These are phyloP conservation scores for Cryphonectria nitschkei DNA, from an alignment of 2,329 filamentous ascomycete species.

Conservation along the genomic window DNA sequence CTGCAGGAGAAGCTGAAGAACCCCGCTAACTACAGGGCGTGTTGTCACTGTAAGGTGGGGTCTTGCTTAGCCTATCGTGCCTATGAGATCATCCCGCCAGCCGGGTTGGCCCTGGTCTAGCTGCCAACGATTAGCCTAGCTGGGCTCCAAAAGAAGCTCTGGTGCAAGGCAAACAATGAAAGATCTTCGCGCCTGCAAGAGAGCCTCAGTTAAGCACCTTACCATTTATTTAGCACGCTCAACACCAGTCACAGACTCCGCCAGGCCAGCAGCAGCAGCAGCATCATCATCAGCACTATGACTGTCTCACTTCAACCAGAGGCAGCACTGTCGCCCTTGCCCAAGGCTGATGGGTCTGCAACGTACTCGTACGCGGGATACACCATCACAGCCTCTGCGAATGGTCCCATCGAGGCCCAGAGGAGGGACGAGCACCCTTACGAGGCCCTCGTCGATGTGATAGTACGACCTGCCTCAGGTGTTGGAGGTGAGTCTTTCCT, in stretches of 20 bases:
- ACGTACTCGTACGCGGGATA: conserved; percentile 77
- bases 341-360: conserved; percentile 78
- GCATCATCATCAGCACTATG: conserved; percentile 41
- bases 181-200: conserved; percentile 15
- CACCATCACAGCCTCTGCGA: conserved; percentile 82
- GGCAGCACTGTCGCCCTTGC: conserved; percentile 61
- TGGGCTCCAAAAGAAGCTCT: not conserved
- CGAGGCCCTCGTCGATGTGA: conserved; percentile 87
- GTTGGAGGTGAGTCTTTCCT: conserved; percentile 66
- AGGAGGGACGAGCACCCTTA: conserved; percentile 89
- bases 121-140: not conserved
- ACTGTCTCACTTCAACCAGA: conserved; percentile 51
- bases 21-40: conserved; percentile 18
- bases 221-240: not conserved
- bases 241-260: not conserved
- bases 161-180: not conserved
- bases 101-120: conserved; percentile 8
- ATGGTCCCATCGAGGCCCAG: conserved; percentile 88
- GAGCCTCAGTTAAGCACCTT: not conserved
- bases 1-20: conserved; percentile 3
- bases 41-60: conserved; percentile 19
- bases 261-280: conserved; percentile 25
- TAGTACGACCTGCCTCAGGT: conserved; percentile 82
- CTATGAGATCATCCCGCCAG: conserved; percentile 26
- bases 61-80: conserved; percentile 23